Base-by-base conservation (phyloP, 2,329 filamentous ascomycete species). In the Zasmidium citrigriseum region DNA sequence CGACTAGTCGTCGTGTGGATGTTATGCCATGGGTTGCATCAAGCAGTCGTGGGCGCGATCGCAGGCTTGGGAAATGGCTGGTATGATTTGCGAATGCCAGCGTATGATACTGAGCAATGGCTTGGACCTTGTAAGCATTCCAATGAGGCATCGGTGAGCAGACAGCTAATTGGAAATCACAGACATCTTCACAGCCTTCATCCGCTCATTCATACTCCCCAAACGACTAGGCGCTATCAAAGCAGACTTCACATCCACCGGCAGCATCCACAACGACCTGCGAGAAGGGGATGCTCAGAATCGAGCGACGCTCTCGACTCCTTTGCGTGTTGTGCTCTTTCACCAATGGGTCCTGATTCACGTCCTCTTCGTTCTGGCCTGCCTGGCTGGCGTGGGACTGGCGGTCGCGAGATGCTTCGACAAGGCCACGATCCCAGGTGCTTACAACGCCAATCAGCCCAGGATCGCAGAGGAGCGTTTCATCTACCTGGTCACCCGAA, bases 201-300 rank as follows among this genome's bases (percentile, higher is more conserved):
- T 34, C 27, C 52, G 47, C 25, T 55, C 57, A 20, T 59, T 55
- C 53, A 52, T 55, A n/a, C 44, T 55, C 3, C 57, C 53, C n/a
- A 41, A 34, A 3, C 27, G 53, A 22, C 80, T 87, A n/a, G 85
- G 85, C 9, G 85, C 85, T 21, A 77, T 84, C 66, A 71, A 80
- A 0, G 80, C 83, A 68, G 83, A 81, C 16, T 87, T 87, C 75
- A 84, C 83, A 66, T 80, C 84, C 0, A 85, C 84, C 0, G 85
- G 85, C 7, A 85, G 82, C 4, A 73, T 86, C 10, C 74, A 77
- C 20, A 83, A 81, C 0, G 77, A 78, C 1, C 74, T 87, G 45
- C 83, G 86, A 59, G 85, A 87, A 71, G 83, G 85, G 34, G 80
- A 84, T 63, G 60, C 67, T 2, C 69, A 7, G 70, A 52, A 46